Conservation (phyloP, 2,329 filamentous ascomycete genomes). For the Exophiala oligosperma region DNA sequence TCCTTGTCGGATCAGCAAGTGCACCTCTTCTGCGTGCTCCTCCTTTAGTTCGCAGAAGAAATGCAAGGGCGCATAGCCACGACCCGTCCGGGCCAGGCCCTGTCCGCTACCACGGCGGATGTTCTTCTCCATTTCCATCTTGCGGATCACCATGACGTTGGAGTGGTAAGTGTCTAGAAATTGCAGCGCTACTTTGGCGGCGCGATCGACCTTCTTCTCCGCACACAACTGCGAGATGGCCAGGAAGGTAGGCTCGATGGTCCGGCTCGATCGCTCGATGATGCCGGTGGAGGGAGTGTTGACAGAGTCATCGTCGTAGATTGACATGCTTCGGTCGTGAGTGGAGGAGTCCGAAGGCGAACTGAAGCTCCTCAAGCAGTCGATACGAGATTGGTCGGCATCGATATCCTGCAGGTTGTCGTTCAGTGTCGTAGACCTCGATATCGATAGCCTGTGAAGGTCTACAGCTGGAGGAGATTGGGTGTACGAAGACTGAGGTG, state of each 20-base stretch:
- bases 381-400: not conserved
- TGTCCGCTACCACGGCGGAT: slow-evolving; percentile 20
- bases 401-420: slow-evolving; percentile 9
- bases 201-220: slow-evolving; percentile 16
- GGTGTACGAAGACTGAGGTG: slow-evolving; percentile 11
- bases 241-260: slow-evolving; percentile 20
- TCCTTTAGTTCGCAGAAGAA: slow-evolving; percentile 26
- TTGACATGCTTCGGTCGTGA: slow-evolving; percentile 9
- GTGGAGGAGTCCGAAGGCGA: slow-evolving; percentile 22
- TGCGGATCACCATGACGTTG: slow-evolving; percentile 22
- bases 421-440: slow-evolving; percentile 8
- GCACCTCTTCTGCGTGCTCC: slow-evolving; percentile 23
- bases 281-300: slow-evolving; percentile 8
- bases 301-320: slow-evolving; percentile 16
- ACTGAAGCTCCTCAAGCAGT: slow-evolving; percentile 8
- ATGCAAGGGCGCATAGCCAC: slow-evolving; percentile 25
- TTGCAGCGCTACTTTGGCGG: slow-evolving; percentile 21
- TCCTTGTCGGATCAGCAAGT: slow-evolving; percentile 21
- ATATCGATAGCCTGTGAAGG: slow-evolving; percentile 12
- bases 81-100: slow-evolving; percentile 22
- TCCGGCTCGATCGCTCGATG: slow-evolving; percentile 13
- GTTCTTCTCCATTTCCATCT: slow-evolving; percentile 21
- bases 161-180: slow-evolving; percentile 24
- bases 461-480: slow-evolving; percentile 4
- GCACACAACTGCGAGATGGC: slow-evolving; percentile 19